Conservation (phyloP, 2,329 filamentous ascomycete species). For the Claviceps purpurea region DNA sequence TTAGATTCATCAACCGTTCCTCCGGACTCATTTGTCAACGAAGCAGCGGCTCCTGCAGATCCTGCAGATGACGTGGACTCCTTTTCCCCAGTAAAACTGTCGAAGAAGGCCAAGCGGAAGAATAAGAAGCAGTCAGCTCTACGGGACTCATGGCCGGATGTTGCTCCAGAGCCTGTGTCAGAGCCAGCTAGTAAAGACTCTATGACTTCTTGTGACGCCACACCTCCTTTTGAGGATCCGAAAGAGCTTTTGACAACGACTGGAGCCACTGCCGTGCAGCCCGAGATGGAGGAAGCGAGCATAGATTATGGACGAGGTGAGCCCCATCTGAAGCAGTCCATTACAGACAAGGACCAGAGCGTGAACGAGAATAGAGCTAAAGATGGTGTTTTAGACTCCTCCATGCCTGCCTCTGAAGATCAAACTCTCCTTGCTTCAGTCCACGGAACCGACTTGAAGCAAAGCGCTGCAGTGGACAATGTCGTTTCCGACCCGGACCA, state of each 20-base stretch:
- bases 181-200: background rate
- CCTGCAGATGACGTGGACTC: constrained; percentile 3
- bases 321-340: constrained; percentile 15
- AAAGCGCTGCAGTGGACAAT: background rate
- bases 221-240: background rate
- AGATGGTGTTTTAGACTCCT: constrained; percentile 17
- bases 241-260: constrained; percentile 9
- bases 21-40: background rate
- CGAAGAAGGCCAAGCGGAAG: constrained; percentile 23
- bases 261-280: background rate
- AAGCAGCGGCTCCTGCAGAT: background rate
- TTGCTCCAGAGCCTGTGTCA: background rate
- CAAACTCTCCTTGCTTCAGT: background rate
- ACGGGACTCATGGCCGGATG: constrained; percentile 7
- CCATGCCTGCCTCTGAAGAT: constrained; percentile 11
- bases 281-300: constrained; percentile 11
- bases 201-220: background rate
- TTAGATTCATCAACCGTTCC: background rate
- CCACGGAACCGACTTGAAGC: background rate
- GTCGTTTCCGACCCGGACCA: background rate
- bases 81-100: constrained; percentile 13
- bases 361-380: constrained; percentile 23
- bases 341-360: constrained; percentile 21
- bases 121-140: constrained; percentile 17
- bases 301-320: constrained; percentile 18